Evolutionary conservation across 305 asterid genomes (phyloP), one percentile per base, ranked within the genome.

Genomic region (Coffea humblotiana): DNA sequence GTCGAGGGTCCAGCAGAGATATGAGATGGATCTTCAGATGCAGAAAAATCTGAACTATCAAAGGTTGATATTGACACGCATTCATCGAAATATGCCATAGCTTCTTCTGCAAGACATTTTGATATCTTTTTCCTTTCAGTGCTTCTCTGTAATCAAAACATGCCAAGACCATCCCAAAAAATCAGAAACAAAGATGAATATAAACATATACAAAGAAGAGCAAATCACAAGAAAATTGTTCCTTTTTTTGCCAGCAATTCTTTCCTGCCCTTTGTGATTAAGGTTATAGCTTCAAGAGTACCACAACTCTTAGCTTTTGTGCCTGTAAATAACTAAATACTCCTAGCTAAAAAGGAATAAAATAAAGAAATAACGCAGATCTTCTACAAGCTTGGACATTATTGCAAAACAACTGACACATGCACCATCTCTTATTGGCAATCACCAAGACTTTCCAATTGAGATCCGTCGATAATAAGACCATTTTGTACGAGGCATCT

Each of bases 31-130:
- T 93, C 97, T 87, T 93, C 99, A 54, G 98, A 76, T 79, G 99
- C 99, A 48, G 99, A 95, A 90, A 95, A 95, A 85, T 95, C 99
- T 37, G 99, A 95, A 85, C 98, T 91, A 87, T 95, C 99, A 81
- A 93, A 95, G 77, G 98, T 95, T 76, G 99, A 93, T 74, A 93
- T 83, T 79, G 99, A 93, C 77, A 95, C 96, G 79, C 98, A 93
- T 85, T 93, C 99, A 83, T 95, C 97, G 83, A 93, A 95, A 83
- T 92, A 95, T 65, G 97, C 83, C 93, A 92, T 84, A 75, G 99
- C 99, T 86, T 95, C 98, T 78, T 95, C 98, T 23, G 90, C 88
- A 79, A 93, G 98, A 83, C 90, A 88, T 70, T 85, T 91, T 2
- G 98, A 91, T 89, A 92, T 91, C 78, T 80, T 87, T 80, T 88